Base-by-base conservation (phyloP, 1,284 basidiomycete species). In the Apiotrichum veenhuisii region DNA sequence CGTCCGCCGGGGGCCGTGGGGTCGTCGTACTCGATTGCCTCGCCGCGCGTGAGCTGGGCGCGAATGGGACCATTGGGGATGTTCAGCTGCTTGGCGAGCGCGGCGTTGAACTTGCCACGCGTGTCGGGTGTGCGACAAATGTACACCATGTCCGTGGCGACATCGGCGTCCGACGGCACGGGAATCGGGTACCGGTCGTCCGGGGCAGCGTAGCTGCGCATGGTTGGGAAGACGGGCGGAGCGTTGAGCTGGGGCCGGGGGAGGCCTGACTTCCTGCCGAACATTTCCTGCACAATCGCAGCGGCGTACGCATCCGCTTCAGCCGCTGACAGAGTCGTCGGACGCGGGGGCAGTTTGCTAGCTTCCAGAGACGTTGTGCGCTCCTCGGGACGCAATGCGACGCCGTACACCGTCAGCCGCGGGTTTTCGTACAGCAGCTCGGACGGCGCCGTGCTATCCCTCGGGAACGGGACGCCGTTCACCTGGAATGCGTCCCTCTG, bases 31-130 rank as follows among this genome's bases (percentile, higher is more conserved):
- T 70, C 70, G 44, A 82, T 74, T 11, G 60, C 59, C 64, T 80
- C 70, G 7, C 81, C 81, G 26, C 58, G 66, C 3, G 77, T 75
- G 50, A 83, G 66, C 23, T 68, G 69, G 1, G 72, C 74, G 46
- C 78, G 75, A 3, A 78, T 58, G 3, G 80, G 81, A 4, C 89
- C 88, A 2, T 78, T 77, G 2, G 83, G 81, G 3, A 98, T 79
- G 11, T 87, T 86, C 1, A 92, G 79, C 34, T 78, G 82, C 8
- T 79, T 70, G 0, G 92, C 90, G 62, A 84, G 85, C 55, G 77
- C 75, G 0, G 77, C 84, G 62, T 95, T 84, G 69, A 98, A 95
- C 74, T 89, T 91, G n/a, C 93, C 93, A 3, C 91, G 84, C 38
- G 86, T 79, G 3, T 80, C 80, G 0, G 91, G 89, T 0, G 91